A percentile compares a stretch with the other conserved stretches of the same genome.
These are phyloP conservation scores for Pterulicium gracile DNA, from an alignment of 1,284 basidiomycete genomes.

Conservation along the genomic window DNA sequence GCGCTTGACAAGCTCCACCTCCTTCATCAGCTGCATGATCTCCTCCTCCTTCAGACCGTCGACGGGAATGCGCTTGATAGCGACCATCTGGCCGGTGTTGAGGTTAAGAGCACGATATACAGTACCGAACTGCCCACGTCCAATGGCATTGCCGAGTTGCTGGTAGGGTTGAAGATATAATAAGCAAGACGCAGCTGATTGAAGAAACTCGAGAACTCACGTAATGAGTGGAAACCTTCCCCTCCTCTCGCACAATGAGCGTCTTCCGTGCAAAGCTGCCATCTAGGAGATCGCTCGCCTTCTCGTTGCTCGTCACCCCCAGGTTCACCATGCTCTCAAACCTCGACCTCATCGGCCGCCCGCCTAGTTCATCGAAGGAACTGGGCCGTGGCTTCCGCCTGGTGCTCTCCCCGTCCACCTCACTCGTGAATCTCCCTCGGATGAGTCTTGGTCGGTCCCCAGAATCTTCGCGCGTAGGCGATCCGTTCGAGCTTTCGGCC, in stretches of 20 bases:
- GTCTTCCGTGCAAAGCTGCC: conserved; percentile 61
- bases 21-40: conserved; percentile 79
- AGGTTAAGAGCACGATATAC: conserved; percentile 91
- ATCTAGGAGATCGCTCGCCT: conserved; percentile 53
- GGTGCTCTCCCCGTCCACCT: conserved; percentile 44
- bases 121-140: conserved; percentile 91
- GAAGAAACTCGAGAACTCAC: conserved; percentile 41
- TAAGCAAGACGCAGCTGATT: conserved; percentile 4
- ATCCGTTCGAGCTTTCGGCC: conserved; percentile 13
- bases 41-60: conserved; percentile 82
- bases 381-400: conserved; percentile 47
- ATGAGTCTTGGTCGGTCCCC: not conserved
- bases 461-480: not conserved
- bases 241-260: conserved; percentile 73
- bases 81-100: conserved; percentile 88
- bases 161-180: conserved; percentile 22
- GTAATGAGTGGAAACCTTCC: conserved; percentile 72
- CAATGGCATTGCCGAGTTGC: conserved; percentile 96
- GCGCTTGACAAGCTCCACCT: conserved; percentile 84
- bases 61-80: conserved; percentile 85
- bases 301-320: conserved; percentile 40
- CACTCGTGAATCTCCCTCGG: conserved; percentile 56
- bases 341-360: conserved; percentile 34
- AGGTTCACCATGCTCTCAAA: conserved; percentile 63
- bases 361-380: conserved; percentile 57